phyloP scores from a whole-genome alignment of 1,284 basidiomycete genomes.

The Apiotrichum gamsii region DNA sequence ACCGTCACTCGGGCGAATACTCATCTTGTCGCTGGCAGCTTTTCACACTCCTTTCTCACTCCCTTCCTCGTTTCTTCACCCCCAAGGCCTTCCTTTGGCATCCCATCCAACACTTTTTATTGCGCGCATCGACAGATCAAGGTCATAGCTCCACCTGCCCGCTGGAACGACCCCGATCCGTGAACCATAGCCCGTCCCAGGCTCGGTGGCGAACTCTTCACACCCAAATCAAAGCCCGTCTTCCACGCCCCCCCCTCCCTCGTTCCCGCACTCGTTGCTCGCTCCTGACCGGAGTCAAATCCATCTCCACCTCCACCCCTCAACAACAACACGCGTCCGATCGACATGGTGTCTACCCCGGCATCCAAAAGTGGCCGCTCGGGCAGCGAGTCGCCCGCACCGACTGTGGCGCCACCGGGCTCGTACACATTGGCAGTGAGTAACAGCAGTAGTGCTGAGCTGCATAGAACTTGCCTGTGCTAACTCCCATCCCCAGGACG shows the following conservation, averaged over 20 bases:
- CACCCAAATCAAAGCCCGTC: neutral
- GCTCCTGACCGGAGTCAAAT: too few species aligned
- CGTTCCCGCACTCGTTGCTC: too few species aligned
- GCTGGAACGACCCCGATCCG: slow-evolving; percentile 6
- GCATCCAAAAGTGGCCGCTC: slow-evolving; percentile 28
- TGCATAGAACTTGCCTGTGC: neutral
- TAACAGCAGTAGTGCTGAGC: too few species aligned
- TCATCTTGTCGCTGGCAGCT: too few species aligned
- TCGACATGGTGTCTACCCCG: slow-evolving; percentile 36
- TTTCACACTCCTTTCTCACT: slow-evolving; percentile 1
- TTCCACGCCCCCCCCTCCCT: neutral
- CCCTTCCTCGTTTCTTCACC: neutral
- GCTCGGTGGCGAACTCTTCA: slow-evolving; percentile 8
- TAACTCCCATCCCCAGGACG: slow-evolving; percentile 53
- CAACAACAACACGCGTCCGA: neutral
- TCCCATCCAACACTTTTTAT: neutral
- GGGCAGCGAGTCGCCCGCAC: slow-evolving; percentile 43
- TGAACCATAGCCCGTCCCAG: slow-evolving; percentile 1
- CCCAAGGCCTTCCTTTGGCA: neutral
- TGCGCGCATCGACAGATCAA: neutral
- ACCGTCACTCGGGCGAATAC: too few species aligned
- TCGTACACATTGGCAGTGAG: slow-evolving; percentile 67
- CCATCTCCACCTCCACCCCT: neutral
- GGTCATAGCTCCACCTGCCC: neutral
- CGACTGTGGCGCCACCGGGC: slow-evolving; percentile 61